phyloP scores from a whole-genome alignment of 139 green algal genomes.

The Chlamydomonas schloesseri region DNA sequence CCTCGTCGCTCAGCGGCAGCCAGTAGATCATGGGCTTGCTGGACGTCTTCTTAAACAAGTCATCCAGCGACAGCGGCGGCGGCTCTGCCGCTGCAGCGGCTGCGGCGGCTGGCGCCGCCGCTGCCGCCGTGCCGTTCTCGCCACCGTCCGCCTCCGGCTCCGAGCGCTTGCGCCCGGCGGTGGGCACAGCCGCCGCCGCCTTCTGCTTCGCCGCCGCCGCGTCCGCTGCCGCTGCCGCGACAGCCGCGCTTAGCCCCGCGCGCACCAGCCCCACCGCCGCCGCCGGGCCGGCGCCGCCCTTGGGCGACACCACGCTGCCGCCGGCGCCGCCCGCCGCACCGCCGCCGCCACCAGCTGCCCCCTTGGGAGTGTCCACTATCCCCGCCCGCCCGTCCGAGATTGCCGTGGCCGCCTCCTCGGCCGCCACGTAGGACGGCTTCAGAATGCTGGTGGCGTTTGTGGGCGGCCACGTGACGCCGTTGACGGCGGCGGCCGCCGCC shows the following conservation, averaged over 20 bases:
- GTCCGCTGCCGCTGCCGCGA: neutral
- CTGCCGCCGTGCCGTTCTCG: neutral
- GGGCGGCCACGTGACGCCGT: constrained; percentile 64
- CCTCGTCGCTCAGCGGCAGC: constrained; percentile 83
- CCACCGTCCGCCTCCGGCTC: neutral
- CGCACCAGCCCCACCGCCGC: neutral
- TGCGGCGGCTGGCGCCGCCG: neutral
- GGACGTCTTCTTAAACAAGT: constrained; percentile 87
- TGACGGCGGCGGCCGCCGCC: constrained; percentile 59
- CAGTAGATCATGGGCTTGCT: constrained; percentile 85
- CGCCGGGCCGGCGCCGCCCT: neutral
- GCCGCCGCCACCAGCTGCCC: constrained; percentile 27
- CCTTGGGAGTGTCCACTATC: constrained; percentile 32
- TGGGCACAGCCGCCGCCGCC: neutral
- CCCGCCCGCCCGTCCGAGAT: constrained; percentile 52
- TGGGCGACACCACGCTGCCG: neutral
- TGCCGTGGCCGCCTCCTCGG: constrained; percentile 63
- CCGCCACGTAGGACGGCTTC: constrained; percentile 53
- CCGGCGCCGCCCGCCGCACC: neutral
- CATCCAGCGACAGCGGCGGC: constrained; percentile 65
- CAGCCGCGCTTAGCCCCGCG: neutral
- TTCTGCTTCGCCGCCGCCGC: neutral
- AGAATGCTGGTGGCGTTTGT: constrained; percentile 64
- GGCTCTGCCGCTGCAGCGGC: neutral
- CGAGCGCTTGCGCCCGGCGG: neutral